Percentiles rank a stretch among this genome's conserved stretches.
Evolutionary conservation across 73 alveolate genomes (phyloP).

Genomic region (Durusdinium trenchii): DNA sequence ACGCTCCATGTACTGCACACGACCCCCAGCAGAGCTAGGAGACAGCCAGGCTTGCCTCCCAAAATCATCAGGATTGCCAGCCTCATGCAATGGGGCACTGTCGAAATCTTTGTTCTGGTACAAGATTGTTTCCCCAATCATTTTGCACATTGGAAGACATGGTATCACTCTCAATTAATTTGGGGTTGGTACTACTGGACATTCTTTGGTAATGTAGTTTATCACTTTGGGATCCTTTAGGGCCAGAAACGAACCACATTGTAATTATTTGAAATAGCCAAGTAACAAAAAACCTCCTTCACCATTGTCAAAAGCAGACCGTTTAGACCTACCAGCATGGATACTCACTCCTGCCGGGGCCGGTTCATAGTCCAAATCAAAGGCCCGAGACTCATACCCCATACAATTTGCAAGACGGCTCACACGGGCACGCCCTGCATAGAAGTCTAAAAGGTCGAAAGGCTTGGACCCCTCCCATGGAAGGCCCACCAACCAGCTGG

Average conservation of each 20-base stretch:
- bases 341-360: background rate
- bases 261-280: background rate
- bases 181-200: background rate
- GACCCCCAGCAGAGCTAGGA: background rate
- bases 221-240: background rate
- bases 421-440: background rate
- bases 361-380: background rate
- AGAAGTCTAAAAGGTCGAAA: background rate
- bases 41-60: background rate
- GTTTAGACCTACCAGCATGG: background rate
- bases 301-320: conserved; percentile 39
- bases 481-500: background rate
- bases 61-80: background rate
- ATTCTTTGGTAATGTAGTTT: background rate
- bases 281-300: background rate
- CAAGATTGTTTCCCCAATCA: background rate
- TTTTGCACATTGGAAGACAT: background rate
- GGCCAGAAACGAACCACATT: background rate
- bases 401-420: background rate
- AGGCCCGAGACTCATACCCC: background rate
- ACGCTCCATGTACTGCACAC: background rate
- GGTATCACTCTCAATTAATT: background rate
- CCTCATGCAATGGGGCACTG: background rate
- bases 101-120: no score
- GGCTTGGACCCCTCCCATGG: background rate